Evolutionary conservation across 257 asterid genomes (phyloP), one percentile per base, ranked within the genome.

Genomic region (Phtheirospermum japonicum): DNA sequence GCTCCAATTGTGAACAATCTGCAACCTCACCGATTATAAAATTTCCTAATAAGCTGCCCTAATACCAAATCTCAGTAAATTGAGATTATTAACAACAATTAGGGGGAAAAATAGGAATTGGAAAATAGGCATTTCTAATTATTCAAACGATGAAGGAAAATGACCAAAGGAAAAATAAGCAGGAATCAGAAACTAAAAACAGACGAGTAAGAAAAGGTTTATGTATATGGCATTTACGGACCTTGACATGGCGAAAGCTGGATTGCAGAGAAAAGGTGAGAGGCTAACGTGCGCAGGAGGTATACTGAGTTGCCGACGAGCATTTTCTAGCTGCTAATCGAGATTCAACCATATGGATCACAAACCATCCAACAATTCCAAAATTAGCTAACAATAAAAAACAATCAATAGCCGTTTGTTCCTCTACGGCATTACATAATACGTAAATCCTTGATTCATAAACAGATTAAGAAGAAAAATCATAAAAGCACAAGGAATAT

Each of bases 1-100:
- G 57, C 72, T 65, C 83, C 72, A 36, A 68, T 32, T 45, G 76
- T 72, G 81, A 81, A 83, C 34, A 81, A 81, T 76, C 95, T 83
- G 84, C 74, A 62, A 62, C 78, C 54, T 2, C 16, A 11, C 13
- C 17, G 7, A 42, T 13, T 9, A 14, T 37, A 20, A 13, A 7
- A 45, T 17, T 59, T 43, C 28, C 32, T 51, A 45, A 36, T 23
- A 37, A 50, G 53, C 34, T 30, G 26, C 31, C 46, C 37, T 9
- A 45, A 49, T 45, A 64, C 30, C 7, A 64, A 57, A 12, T 55
- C 10, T 59, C 39, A 40, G 57, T 30, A 36, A 4, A 42, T 12
- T 61, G 53, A 9, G 49, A 19, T 12, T 2, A 19, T 26, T 69
- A 33, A 42, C 20, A 39, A 49, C 31, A 18, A 69, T 2, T 34